Percentiles rank a stretch among this genome's conserved stretches.
phyloP scores from a whole-genome alignment of 306 rosid genomes.

The Lathyrus sativus region DNA sequence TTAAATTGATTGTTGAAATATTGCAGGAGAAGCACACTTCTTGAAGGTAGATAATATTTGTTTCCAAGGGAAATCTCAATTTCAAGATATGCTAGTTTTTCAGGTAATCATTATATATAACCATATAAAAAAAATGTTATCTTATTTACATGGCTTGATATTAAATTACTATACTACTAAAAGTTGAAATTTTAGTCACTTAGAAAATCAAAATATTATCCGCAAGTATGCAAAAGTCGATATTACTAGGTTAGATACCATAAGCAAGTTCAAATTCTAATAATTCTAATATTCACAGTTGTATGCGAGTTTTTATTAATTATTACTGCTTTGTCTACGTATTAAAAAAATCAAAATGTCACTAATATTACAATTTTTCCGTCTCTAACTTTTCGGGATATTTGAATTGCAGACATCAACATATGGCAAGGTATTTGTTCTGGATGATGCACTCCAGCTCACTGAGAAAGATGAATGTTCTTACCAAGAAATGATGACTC shows the following conservation, averaged over 20 bases:
- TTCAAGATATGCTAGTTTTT: conserved; percentile 64
- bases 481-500: conserved; percentile 79
- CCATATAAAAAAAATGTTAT: not conserved
- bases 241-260: no score
- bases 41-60: conserved; percentile 60
- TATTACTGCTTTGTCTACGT: no score
- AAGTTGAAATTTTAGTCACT: no score
- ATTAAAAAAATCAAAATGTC: no score
- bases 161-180: not conserved
- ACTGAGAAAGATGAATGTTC: conserved; percentile 73
- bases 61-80: conserved; percentile 62
- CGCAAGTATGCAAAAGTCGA: no score
- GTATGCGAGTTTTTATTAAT: no score
- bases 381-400: no score
- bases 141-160: conserved; percentile 9
- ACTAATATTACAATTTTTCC: no score
- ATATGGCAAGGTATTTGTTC: conserved; percentile 61
- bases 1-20: conserved; percentile 26
- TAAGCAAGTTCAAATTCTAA: no score
- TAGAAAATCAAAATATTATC: no score
- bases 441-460: conserved; percentile 68
- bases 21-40: conserved; percentile 68
- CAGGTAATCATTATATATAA: conserved; percentile 44
- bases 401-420: conserved; percentile 51
- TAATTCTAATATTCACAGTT: no score